phyloP scores from a whole-genome alignment of 331 rosid species.

The Spiraea crenata region DNA sequence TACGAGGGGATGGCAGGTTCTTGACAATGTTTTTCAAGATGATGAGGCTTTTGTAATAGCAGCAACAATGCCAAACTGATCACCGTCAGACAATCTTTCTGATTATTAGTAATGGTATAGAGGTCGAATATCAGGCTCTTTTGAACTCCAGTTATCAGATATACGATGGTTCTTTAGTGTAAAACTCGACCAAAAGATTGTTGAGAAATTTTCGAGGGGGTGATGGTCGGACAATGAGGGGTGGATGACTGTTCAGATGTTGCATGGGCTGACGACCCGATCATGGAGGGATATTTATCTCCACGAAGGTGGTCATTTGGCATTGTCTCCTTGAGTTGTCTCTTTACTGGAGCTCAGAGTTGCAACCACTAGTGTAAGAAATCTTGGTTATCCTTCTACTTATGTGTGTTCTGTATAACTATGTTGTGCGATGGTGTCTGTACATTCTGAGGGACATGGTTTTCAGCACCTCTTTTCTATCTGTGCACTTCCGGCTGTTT shows the following conservation, averaged over 20 bases:
- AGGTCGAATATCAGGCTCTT: slow-evolving; percentile 14
- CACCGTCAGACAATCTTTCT: slow-evolving; percentile 17
- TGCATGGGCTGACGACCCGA: slow-evolving; percentile 6
- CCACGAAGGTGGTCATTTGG: slow-evolving; percentile 11
- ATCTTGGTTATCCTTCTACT: not conserved
- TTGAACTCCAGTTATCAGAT: slow-evolving; percentile 7
- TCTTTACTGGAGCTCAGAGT: not conserved
- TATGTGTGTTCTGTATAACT: not conserved
- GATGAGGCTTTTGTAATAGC: slow-evolving; percentile 26
- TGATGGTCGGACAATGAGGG: slow-evolving; percentile 5
- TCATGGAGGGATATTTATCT: slow-evolving; percentile 7
- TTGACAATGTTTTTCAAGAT: slow-evolving; percentile 9
- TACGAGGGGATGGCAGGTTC: not conserved
- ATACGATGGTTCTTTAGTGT: slow-evolving; percentile 18
- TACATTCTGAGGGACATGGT: not conserved
- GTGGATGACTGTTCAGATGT: slow-evolving; percentile 23
- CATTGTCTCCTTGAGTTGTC: slow-evolving; percentile 4
- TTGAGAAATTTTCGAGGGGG: slow-evolving; percentile 5
- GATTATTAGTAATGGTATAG: slow-evolving; percentile 17
- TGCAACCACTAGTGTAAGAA: not conserved
- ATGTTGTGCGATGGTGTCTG: not conserved
- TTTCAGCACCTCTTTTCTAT: too few species aligned
- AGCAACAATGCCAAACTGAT: slow-evolving; percentile 28
- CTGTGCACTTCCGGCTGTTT: too few species aligned
- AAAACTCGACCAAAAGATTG: slow-evolving; percentile 8